These are phyloP conservation scores for Trametes sanguinea DNA, from an alignment of 768 basidiomycete genomes.

Conservation along the genomic window DNA sequence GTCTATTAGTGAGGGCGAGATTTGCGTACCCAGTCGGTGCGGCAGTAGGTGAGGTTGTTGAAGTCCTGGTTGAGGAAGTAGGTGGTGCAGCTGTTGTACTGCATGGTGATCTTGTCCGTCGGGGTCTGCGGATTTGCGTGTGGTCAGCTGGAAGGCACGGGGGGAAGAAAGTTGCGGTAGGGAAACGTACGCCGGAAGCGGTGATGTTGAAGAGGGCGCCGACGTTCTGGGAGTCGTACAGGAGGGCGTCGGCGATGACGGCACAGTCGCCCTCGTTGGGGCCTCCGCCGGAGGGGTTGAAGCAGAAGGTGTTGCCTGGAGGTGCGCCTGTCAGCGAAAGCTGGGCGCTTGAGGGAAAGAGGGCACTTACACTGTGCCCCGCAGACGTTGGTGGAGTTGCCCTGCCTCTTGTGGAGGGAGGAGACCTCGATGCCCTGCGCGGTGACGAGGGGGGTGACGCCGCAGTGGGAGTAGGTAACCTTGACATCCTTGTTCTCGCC, in stretches of 20 bases:
- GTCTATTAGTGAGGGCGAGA: too few relatives aligned
- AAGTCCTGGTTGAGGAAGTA: slow-evolving; percentile 53
- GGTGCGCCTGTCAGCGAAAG: not conserved
- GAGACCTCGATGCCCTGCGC: slow-evolving; percentile 5
- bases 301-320: slow-evolving; percentile 42
- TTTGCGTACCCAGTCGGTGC: slow-evolving; percentile 45
- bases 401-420: slow-evolving; percentile 31
- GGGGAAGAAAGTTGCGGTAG: not conserved
- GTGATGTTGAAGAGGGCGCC: slow-evolving; percentile 31
- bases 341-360: not conserved
- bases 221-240: slow-evolving; percentile 48
- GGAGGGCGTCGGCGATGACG: slow-evolving; percentile 51
- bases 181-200: slow-evolving; percentile 14
- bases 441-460: slow-evolving; percentile 6
- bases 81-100: slow-evolving; percentile 44
- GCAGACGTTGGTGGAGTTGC: slow-evolving; percentile 37
- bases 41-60: slow-evolving; percentile 44
- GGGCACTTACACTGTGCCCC: slow-evolving; percentile 40
- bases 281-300: slow-evolving; percentile 47
- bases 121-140: slow-evolving; percentile 18
- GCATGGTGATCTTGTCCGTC: slow-evolving; percentile 44
- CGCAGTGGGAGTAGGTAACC: slow-evolving; percentile 39
- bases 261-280: slow-evolving; percentile 50
- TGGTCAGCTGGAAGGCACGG: too few relatives aligned
- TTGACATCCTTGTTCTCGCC: slow-evolving; percentile 47